A percentile compares a stretch with the other conserved stretches of the same genome.
phyloP scores from a whole-genome alignment of 139 green algal genomes.

The Edaphochlamys debaryana region DNA sequence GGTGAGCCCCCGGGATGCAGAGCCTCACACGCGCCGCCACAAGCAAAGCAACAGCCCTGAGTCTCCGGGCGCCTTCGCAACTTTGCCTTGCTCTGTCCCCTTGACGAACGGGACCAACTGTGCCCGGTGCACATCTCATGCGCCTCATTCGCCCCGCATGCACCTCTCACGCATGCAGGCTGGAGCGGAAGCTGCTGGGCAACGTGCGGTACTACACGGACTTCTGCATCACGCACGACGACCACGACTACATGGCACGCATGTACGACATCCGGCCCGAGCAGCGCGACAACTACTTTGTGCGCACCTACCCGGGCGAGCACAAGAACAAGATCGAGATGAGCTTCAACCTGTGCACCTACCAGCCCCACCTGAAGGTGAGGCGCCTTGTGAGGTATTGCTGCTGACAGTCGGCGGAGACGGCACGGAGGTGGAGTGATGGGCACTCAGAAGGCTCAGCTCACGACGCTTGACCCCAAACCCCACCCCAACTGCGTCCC shows the following conservation, averaged over 20 bases:
- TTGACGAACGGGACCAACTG: too few relatives aligned
- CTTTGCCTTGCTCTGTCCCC: too few relatives aligned
- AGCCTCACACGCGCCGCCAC: background rate
- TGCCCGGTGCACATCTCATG: too few relatives aligned
- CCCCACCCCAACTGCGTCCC: too few relatives aligned
- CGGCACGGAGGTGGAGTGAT: too few relatives aligned
- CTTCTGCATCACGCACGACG: slow-evolving; percentile 74
- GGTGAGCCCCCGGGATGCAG: slow-evolving; percentile 31
- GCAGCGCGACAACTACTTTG: slow-evolving; percentile 81
- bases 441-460: too few relatives aligned
- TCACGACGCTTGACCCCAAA: too few relatives aligned
- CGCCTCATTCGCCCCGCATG: too few relatives aligned
- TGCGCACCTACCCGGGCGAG: slow-evolving; percentile 61
- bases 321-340: slow-evolving; percentile 74
- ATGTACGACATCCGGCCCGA: slow-evolving; percentile 67
- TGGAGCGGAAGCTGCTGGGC: slow-evolving; percentile 66
- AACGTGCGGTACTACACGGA: slow-evolving; percentile 79
- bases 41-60: background rate
- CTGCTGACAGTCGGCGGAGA: too few relatives aligned
- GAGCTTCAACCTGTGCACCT: slow-evolving; percentile 77
- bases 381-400: background rate
- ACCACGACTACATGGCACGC: slow-evolving; percentile 72
- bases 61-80: too few relatives aligned
- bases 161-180: too few relatives aligned
- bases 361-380: slow-evolving; percentile 72